A percentile compares a stretch with the other conserved stretches of the same genome.
These are phyloP conservation scores for Fusarium veterinarium DNA, from an alignment of 2,329 filamentous ascomycete species.

Conservation along the genomic window DNA sequence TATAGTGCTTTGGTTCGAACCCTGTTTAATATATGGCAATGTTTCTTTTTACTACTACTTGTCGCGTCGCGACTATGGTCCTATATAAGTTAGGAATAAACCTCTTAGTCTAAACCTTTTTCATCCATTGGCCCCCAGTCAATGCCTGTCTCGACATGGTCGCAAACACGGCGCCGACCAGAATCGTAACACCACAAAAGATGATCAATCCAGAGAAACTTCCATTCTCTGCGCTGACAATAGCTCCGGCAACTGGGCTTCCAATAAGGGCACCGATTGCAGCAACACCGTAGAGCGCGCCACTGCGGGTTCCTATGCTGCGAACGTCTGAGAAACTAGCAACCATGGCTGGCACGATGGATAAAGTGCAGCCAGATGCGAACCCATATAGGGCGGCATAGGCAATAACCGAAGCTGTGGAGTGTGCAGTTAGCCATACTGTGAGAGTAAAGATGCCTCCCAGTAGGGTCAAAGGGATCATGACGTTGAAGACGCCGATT, in stretches of 20 bases:
- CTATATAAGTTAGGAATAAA: too few species aligned
- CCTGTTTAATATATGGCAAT: too few species aligned
- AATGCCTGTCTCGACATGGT: neutral
- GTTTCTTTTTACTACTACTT: too few species aligned
- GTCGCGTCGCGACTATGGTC: too few species aligned
- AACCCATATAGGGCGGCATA: constrained; percentile 52
- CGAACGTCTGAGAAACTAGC: constrained; percentile 65
- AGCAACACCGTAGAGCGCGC: constrained; percentile 42
- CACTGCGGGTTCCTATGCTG: constrained; percentile 66
- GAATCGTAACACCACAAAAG: constrained; percentile 2
- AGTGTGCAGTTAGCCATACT: constrained; percentile 53
- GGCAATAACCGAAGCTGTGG: constrained; percentile 42
- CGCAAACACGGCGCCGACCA: neutral
- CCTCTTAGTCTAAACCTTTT: neutral
- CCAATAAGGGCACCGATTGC: constrained; percentile 35
- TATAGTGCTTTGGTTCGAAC: too few species aligned
- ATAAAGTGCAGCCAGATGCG: constrained; percentile 50
- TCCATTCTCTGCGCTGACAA: neutral
- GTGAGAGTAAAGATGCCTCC: constrained; percentile 29
- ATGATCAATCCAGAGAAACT: neutral
- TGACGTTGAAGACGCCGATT: constrained; percentile 54
- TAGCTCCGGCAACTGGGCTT: constrained; percentile 40
- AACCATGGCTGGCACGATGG: constrained; percentile 47
- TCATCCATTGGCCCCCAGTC: neutral
- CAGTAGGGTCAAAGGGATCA: constrained; percentile 58